Percentiles rank a stretch among this genome's conserved stretches.
These are phyloP conservation scores for Clavispora vitiphila DNA, from an alignment of 805 yeast species.

Conservation along the genomic window DNA sequence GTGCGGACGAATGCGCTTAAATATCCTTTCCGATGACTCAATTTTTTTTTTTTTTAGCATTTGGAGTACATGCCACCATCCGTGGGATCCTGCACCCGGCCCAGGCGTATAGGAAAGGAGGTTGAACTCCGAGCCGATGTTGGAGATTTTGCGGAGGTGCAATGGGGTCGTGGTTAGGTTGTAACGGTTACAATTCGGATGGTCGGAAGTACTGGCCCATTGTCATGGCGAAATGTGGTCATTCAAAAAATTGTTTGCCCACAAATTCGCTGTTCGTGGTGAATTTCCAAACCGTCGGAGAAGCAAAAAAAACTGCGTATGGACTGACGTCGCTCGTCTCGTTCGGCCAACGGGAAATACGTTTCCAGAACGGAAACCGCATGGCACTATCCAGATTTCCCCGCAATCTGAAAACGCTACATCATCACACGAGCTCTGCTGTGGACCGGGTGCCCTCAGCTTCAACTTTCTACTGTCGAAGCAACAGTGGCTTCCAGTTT, in stretches of 20 bases:
- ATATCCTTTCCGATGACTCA: slow-evolving; percentile 1
- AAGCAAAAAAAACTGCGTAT: neutral
- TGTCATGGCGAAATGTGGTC: neutral
- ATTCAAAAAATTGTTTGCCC: neutral
- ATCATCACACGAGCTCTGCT: no score
- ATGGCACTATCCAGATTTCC: no score
- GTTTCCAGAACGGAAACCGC: neutral
- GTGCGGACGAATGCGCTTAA: neutral
- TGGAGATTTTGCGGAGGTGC: neutral
- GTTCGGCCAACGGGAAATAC: neutral
- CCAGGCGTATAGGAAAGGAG: slow-evolving; percentile 4
- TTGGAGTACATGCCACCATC: neutral
- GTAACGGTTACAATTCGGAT: neutral
- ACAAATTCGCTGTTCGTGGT: neutral
- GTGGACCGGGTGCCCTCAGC: no score
- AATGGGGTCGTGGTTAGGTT: neutral
- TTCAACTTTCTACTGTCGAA: no score
- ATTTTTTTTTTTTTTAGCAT: neutral
- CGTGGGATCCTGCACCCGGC: slow-evolving; percentile 1
- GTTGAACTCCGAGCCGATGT: slow-evolving; percentile 10
- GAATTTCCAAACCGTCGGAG: neutral
- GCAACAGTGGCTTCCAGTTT: no score
- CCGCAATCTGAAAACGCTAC: neutral
- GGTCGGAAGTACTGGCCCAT: neutral
- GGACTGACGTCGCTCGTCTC: neutral